Percentiles rank a stretch among this genome's conserved stretches.
Conservation (phyloP, 768 basidiomycete species). For the Mycena alexandri region DNA sequence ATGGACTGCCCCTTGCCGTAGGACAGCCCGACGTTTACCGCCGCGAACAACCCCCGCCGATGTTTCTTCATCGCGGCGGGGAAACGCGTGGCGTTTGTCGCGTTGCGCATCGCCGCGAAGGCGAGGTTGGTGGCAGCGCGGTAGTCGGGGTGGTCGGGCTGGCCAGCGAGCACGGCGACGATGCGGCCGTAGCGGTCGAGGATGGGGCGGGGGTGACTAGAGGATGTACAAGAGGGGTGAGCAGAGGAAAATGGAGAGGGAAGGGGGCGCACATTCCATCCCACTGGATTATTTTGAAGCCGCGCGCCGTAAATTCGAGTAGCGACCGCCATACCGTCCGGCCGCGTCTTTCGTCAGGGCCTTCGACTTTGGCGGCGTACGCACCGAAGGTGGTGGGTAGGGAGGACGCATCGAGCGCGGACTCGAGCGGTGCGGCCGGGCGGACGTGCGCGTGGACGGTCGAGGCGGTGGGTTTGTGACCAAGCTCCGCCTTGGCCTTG, state of each 20-base stretch:
- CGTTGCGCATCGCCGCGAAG: not conserved
- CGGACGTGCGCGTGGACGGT: not conserved
- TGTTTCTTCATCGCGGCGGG: slow-evolving; percentile 4
- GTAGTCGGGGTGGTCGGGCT: not conserved
- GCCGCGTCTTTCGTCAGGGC: too few species aligned
- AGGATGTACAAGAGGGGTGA: too few species aligned
- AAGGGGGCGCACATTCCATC: slow-evolving; percentile 5
- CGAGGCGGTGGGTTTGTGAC: slow-evolving; percentile 5
- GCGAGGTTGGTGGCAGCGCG: not conserved
- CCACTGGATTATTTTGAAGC: slow-evolving; percentile 1
- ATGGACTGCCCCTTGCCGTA: too few species aligned
- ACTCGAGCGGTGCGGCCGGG: not conserved
- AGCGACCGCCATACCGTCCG: too few species aligned
- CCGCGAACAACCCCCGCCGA: slow-evolving; percentile 12
- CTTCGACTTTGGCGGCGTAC: slow-evolving; percentile 6
- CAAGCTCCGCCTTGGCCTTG: not conserved
- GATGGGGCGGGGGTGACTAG: not conserved
- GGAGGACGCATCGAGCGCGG: not conserved
- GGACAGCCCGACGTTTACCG: too few species aligned
- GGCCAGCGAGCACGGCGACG: too few species aligned
- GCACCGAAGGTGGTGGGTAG: slow-evolving; percentile 10
- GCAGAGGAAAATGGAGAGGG: too few species aligned
- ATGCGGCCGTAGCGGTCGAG: too few species aligned
- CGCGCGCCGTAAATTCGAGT: not conserved
- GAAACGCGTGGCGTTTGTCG: not conserved